Evolutionary conservation across 768 basidiomycete species (phyloP).

Genomic region (Leucosporidium creatinivorum): DNA sequence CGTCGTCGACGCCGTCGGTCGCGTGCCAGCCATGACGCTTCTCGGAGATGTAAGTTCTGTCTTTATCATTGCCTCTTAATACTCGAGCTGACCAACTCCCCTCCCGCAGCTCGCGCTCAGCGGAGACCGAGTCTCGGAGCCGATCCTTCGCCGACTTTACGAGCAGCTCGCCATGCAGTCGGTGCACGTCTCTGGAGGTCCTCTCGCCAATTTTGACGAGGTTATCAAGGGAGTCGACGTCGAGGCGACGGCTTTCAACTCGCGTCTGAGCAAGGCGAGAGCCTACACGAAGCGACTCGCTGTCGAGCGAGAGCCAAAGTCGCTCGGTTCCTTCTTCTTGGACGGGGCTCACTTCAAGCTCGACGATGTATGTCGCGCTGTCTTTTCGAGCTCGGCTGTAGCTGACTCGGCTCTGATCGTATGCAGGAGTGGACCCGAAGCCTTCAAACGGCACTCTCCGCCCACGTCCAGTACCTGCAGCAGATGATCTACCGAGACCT

Average conservation of each 20-base stretch:
- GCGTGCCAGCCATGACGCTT: conserved; percentile 58
- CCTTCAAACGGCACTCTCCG: conserved; percentile 55
- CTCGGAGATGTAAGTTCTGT: conserved; percentile 48
- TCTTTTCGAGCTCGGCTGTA: background rate
- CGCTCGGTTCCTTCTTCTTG: conserved; percentile 67
- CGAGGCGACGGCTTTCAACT: background rate
- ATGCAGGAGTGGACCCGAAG: conserved; percentile 57
- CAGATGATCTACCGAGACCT: conserved; percentile 43
- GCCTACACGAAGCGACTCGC: conserved; percentile 58
- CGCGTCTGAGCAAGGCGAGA: conserved; percentile 37
- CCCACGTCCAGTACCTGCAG: conserved; percentile 63
- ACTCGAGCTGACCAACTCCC: no score
- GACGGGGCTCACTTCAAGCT: conserved; percentile 75
- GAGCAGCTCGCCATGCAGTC: background rate
- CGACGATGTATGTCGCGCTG: conserved; percentile 53
- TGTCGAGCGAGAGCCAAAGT: conserved; percentile 41
- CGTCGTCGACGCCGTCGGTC: conserved; percentile 57
- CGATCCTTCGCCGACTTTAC: conserved; percentile 12
- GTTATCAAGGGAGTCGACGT: background rate
- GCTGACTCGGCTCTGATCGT: background rate
- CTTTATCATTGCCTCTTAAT: background rate
- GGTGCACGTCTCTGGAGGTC: background rate
- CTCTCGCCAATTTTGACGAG: conserved; percentile 10
- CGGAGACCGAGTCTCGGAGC: background rate
- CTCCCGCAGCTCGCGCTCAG: conserved; percentile 5